Evolutionary conservation across 352 stramenopile genomes (phyloP).

Genomic region (Globisporangium spiculum): DNA sequence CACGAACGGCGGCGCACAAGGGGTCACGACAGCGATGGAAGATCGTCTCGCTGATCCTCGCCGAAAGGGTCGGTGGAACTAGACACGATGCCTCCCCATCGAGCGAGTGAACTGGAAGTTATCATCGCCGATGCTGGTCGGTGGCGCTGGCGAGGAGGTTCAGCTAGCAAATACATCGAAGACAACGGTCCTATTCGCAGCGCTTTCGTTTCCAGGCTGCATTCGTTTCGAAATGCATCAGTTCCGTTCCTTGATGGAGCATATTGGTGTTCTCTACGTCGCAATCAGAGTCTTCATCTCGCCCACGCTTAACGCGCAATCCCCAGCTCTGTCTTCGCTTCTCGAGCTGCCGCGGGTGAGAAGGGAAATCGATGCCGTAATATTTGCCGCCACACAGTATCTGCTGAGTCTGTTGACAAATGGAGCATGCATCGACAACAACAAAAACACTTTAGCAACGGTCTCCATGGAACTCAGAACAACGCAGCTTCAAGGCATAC

Average conservation of each 20-base stretch:
- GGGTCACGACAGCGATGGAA: background rate
- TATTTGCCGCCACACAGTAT: conserved; percentile 61
- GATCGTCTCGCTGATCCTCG: background rate
- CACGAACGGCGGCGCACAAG: background rate
- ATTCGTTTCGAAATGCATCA: conserved; percentile 41
- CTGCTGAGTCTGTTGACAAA: conserved; percentile 34
- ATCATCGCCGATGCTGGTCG: background rate
- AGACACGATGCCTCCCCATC: background rate
- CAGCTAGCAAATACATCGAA: background rate
- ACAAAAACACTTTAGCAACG: conserved; percentile 1
- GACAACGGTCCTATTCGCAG: conserved; percentile 32
- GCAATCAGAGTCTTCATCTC: conserved; percentile 35
- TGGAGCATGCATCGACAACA: background rate
- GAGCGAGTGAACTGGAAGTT: background rate
- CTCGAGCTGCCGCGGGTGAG: conserved; percentile 55
- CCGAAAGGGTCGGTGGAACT: background rate
- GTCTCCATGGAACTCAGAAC: background rate
- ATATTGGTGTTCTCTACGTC: conserved; percentile 34
- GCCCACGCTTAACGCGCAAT: conserved; percentile 50
- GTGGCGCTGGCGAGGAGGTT: background rate
- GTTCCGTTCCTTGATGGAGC: conserved; percentile 13
- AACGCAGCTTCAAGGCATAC: conserved; percentile 2
- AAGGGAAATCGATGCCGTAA: conserved; percentile 62
- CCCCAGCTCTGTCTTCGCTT: conserved; percentile 47
- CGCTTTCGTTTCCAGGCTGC: conserved; percentile 65